Evolutionary conservation across 208 protist genomes (phyloP), one percentile per base, ranked within the genome.

Genomic region (Trichomonas gallinae): DNA sequence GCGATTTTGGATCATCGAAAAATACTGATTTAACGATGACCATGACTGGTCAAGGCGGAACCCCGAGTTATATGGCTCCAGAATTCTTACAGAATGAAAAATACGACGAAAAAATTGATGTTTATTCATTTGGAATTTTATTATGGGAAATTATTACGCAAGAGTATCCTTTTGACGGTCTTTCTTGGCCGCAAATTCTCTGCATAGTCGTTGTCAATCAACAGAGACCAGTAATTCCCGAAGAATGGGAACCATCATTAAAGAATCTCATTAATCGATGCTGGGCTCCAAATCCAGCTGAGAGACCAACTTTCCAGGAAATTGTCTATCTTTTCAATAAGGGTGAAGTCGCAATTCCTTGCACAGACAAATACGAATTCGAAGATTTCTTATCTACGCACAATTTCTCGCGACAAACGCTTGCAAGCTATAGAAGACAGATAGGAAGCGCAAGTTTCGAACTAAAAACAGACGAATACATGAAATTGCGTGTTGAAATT

Each of bases 11-110:
- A 93, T 51, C 87, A 36, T 51, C 44, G 0, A 42, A 44, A 38
- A 51, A 51, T 93, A 26, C 11, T 49, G 31, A 40, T 38, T 34
- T 13, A 51, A 21, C 17, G 3, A 31, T 26, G 17, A 44, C 38
- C 0, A 93, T 51, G 44, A 93, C 87, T 17, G 17, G 44, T 51
- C 26, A 42, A 38, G 42, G 23, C 11, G 87, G 87, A 58, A 93
- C 87, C 0, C n/a, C 87, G 26, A 58, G 44, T 93, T 93, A 93
- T 51, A 93, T 93, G 87, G 87, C 87, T 17, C 87, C 87, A 48
- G 87, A 93, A 93, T 93, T 93, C 45, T 8, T 51, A 38, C 44
- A 93, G 46, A 44, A 44, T 6, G 87, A 93, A 38, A 26, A 93
- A 48, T 51, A 93, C 51, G 44, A 48, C 15, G 31, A 44, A 51